These are phyloP conservation scores for Astragalus glycyphyllos DNA, from an alignment of 306 rosid species.

Conservation along the genomic window DNA sequence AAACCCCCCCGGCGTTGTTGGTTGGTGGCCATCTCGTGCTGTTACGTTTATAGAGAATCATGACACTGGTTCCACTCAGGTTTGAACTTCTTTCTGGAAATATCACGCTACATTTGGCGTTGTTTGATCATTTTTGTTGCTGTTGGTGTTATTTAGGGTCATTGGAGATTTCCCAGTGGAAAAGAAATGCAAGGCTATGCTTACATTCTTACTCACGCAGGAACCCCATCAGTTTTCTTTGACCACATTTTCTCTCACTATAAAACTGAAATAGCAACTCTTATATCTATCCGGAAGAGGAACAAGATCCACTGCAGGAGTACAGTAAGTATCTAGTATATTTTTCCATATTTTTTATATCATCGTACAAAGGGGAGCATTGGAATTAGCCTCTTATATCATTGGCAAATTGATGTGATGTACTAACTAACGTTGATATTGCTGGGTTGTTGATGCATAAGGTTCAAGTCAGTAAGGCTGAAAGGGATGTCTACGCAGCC, in stretches of 20 bases:
- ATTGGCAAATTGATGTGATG: not conserved
- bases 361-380: not conserved
- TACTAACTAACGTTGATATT: not conserved
- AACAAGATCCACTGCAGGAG: slow-evolving; percentile 76
- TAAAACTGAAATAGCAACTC: slow-evolving; percentile 60
- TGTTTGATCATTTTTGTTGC: not conserved
- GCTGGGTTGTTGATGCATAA: slow-evolving; percentile 36
- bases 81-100: slow-evolving; percentile 42
- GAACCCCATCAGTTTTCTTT: slow-evolving; percentile 80
- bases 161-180: slow-evolving; percentile 88
- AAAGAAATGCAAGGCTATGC: slow-evolving; percentile 96
- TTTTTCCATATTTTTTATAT: slow-evolving; percentile 2
- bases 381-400: not conserved
- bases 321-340: slow-evolving; percentile 54
- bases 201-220: slow-evolving; percentile 88
- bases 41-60: slow-evolving; percentile 91
- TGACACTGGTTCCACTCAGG: slow-evolving; percentile 99
- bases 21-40: slow-evolving; percentile 99
- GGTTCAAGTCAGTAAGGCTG: slow-evolving; percentile 67
- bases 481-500: slow-evolving; percentile 83
- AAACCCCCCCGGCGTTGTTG: slow-evolving; percentile 88
- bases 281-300: slow-evolving; percentile 69
- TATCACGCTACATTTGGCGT: not conserved
- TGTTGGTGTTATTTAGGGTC: slow-evolving; percentile 76
- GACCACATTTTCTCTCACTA: slow-evolving; percentile 80